Evolutionary conservation across 1,284 basidiomycete genomes (phyloP).

Genomic region (Heterobasidion irregulare): DNA sequence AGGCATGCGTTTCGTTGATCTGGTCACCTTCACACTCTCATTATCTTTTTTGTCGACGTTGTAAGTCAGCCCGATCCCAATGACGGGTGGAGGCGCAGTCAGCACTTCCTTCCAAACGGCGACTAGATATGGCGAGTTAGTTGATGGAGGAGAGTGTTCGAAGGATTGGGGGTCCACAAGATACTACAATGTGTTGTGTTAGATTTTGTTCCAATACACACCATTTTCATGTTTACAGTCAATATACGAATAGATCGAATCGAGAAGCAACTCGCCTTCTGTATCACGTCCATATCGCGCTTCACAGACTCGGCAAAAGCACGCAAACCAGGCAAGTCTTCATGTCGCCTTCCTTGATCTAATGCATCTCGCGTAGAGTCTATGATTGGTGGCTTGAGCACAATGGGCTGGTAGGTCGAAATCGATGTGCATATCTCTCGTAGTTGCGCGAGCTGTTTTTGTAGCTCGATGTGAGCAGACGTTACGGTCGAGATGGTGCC

Average conservation of each 20-base stretch:
- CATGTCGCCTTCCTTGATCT: constrained; percentile 17
- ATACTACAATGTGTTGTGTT: constrained; percentile 44
- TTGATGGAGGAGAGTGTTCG: constrained; percentile 44
- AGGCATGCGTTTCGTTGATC: constrained; percentile 7
- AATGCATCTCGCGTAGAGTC: constrained; percentile 41
- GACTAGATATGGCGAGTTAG: constrained; percentile 68
- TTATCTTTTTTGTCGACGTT: constrained; percentile 11
- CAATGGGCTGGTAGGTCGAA: constrained; percentile 33
- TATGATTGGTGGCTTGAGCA: constrained; percentile 41
- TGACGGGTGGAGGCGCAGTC: constrained; percentile 46
- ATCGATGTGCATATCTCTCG: constrained; percentile 34
- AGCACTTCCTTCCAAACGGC: constrained; percentile 73
- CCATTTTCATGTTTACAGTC: no score
- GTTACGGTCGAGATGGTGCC: no score
- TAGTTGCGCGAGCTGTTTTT: constrained; percentile 7
- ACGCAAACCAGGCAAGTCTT: constrained; percentile 42
- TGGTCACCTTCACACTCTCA: constrained; percentile 1
- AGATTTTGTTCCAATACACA: neutral
- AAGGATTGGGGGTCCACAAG: constrained; percentile 36
- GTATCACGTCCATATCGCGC: constrained; percentile 41
- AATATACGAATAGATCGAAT: neutral
- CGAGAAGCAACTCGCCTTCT: constrained; percentile 35
- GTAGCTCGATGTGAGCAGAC: constrained; percentile 9
- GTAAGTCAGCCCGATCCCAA: constrained; percentile 43
- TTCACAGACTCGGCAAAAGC: constrained; percentile 36